Evolutionary conservation across 192 early-diverging fungal species (phyloP).

Genomic region (Backusella tuberculispora): DNA sequence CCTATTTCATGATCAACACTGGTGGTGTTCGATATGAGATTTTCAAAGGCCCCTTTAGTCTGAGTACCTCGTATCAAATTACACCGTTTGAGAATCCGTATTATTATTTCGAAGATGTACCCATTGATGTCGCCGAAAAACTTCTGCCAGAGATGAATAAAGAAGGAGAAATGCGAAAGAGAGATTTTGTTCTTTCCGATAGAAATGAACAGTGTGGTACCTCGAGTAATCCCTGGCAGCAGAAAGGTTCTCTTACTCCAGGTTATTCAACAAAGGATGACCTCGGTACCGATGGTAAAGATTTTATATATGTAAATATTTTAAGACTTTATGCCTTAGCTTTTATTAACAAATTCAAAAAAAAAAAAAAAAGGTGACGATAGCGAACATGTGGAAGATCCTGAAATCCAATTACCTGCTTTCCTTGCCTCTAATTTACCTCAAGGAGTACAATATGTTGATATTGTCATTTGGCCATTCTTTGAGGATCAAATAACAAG

Average conservation of each 20-base stretch:
- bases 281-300: constrained; percentile 41
- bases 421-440: constrained; percentile 49
- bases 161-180: constrained; percentile 39
- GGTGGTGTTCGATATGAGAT: constrained; percentile 53
- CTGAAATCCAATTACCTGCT: constrained; percentile 41
- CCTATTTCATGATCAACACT: constrained; percentile 47
- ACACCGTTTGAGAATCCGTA: constrained; percentile 2
- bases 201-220: constrained; percentile 2
- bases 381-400: constrained; percentile 45
- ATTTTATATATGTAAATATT: too few relatives aligned
- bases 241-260: constrained; percentile 31
- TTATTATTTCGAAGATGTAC: background rate
- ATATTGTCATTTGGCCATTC: constrained; percentile 49
- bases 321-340: background rate
- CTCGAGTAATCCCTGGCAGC: background rate
- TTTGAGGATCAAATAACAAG: constrained; percentile 44
- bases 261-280: constrained; percentile 58
- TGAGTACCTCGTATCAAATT: background rate
- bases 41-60: constrained; percentile 40
- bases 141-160: constrained; percentile 35
- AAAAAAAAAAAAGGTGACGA: constrained; percentile 47
- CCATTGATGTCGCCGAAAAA: background rate
- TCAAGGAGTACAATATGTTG: constrained; percentile 37
- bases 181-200: background rate
- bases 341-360: background rate